Conservation (phyloP, 169 alveolate genomes). For the Babesia sp. region DNA sequence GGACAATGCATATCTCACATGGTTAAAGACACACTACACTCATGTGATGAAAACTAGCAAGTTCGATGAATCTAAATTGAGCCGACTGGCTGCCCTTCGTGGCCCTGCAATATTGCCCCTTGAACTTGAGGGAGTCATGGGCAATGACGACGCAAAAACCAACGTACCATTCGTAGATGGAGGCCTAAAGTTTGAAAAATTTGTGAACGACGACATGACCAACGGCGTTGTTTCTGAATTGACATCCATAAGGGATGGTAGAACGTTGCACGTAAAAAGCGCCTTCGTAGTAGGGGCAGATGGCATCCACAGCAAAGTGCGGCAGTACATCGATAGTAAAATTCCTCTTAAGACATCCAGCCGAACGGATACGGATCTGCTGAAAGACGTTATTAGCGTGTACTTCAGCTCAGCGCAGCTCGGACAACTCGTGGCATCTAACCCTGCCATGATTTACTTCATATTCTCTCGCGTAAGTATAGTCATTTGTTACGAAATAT, state of each 20-base stretch:
- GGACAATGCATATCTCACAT: constrained; percentile 44
- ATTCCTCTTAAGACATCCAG: constrained; percentile 30
- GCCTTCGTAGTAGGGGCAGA: constrained; percentile 69
- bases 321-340: constrained; percentile 72
- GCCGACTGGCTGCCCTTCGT: constrained; percentile 24
- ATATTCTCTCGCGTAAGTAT: constrained; percentile 70
- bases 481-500: background rate
- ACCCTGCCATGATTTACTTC: constrained; percentile 87
- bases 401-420: constrained; percentile 80
- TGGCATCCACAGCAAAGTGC: constrained; percentile 73
- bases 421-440: constrained; percentile 68
- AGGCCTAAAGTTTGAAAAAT: constrained; percentile 50
- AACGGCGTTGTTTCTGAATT: constrained; percentile 42
- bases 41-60: constrained; percentile 43
- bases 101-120: constrained; percentile 25
- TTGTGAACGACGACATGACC: constrained; percentile 15
- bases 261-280: constrained; percentile 26
- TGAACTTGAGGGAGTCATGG: background rate
- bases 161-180: constrained; percentile 56
- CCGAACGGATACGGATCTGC: constrained; percentile 55
- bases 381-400: constrained; percentile 84
- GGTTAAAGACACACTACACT: constrained; percentile 52
- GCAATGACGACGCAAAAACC: background rate
- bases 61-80: constrained; percentile 16
- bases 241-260: constrained; percentile 26